Base-by-base conservation (phyloP, 2,329 filamentous ascomycete species). In the Delphinella strobiligena region DNA sequence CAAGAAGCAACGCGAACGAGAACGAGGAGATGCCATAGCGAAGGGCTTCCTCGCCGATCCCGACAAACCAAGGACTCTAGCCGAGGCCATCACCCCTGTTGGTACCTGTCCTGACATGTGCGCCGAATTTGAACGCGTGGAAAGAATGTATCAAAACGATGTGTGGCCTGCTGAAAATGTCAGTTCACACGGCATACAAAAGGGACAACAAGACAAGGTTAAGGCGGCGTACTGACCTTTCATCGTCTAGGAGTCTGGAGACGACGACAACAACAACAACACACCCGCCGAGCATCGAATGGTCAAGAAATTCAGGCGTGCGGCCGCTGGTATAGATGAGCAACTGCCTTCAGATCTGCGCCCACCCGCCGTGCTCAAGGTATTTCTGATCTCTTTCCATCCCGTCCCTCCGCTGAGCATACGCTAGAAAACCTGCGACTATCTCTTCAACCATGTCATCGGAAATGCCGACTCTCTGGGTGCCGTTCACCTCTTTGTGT, bases 51-150 rank as follows among this genome's bases (percentile, higher is more conserved):
- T 76, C 55, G 66, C 68, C 27, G 71, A 79, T 51, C 75, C 75
- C 4, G 68, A 75, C 43, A 72, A 72, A 49, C 72, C 72, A n/a
- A 74, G 71, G 38, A 66, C 64, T 17, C 60, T 80, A 42, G 66
- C 68, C 19, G 67, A 78, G 45, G 74, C 75, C 19, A 76, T 80
- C 49, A 77, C 72, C 15, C 67, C 72, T 1, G 68, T 75, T 4
- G 76, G 75, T 37, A 74, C 69, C 37, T 80, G 76, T 55, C 67
- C 66, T 30, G 70, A 73, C 47, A 79, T 80, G 74, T 80, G 76
- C 51, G 71, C 76, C 2, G 72, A 78, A 46, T 77, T 66, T 42
- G 76, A 80, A 58, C 60, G 75, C 32, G 68, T 78, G 32, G 69
- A 77, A 47, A 67, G 76, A 30, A 74, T 78, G 36, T 67, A 72